Base-by-base conservation (phyloP, 2,329 filamentous ascomycete genomes). In the Diaporthe ilicicola region DNA sequence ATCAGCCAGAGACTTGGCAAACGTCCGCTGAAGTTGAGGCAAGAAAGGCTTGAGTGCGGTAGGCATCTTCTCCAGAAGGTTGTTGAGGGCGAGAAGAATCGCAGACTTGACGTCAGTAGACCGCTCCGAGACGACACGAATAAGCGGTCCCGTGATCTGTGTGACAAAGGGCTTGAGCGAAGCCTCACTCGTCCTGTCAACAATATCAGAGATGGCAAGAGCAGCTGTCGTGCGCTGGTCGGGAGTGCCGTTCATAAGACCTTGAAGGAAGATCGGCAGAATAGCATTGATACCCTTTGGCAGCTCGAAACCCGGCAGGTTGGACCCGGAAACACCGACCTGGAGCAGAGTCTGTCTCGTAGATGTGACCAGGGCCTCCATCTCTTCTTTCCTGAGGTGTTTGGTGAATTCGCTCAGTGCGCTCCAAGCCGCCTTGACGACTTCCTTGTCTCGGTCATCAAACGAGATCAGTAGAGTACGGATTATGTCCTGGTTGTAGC, bases 211-310 rank as follows among this genome's bases (percentile, higher is more conserved):
- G 76, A 99, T 97, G 70, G 94, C 96, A 73, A 98, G 87, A 55
- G 97, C 96, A 70, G 96, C 91, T 79, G 97, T 93, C 32, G 94
- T 96, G 79, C 95, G 90, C 84, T 99, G 96, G 6, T 99, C 96
- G 19, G 93, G 86, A 46, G 93, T 95, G 70, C 96, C 97, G 77
- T 99, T 98, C 92, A 99, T 97, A 75, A 99, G 87, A 82, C 96
- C 96, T 80, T 99, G 97, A 78, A 98, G 82, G 88, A 99, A 98
- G 75, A 99, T 98, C 2, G 97, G 96, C 73, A 99, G 84, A 74
- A 99, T 92, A 73, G 96, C 95, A 78, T 94, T 97, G 86, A 99
- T 97, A 73, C 97, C 97, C 88, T 98, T 99, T 1, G 95, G 96
- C 70, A 98, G 85, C 76, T 90, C 88, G 84, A 99, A 99, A 44